Base-by-base conservation (phyloP, 768 basidiomycete species). In the Naganishia vaughanmartiniae region DNA sequence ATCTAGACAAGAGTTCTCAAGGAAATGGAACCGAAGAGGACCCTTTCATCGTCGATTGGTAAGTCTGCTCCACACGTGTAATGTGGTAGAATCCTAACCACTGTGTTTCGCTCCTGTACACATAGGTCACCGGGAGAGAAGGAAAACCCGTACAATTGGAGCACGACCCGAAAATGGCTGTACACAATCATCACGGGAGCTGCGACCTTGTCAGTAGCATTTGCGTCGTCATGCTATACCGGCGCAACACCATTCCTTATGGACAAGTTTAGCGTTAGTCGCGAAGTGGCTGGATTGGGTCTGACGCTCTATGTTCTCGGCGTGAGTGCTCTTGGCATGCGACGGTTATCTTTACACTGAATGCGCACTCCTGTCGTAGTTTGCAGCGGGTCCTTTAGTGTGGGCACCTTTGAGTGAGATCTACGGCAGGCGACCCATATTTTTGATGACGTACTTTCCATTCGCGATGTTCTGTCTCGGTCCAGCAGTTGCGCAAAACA, bases 301-400 rank as follows among this genome's bases (percentile, higher is more conserved):
- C 83, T 88, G 28, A 87, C 87, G 5, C 79, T 88, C 19, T 88
- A 87, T 75, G 87, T 89, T 45, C 78, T 89, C 28, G 87, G 87
- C 0, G 87, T 88, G 74, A 87, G 60, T 65, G 9, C 12, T 34
- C 31, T 10, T 33, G 11, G 9, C 21, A 4, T 34, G 15, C 5
- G 7, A 33, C 33, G 21, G 6, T 24, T 34, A 33, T 4, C 34
- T 6, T 21, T 1, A 42, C 4, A 6, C 57, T 19, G 33, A 6
- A 24, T 17, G n/a, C 34, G n/a, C 4, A 58, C 15, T 67, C 7
- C 33, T 67, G 15, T 12, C n/a, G 24, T n/a, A 69, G 67, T 69
- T 69, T 33, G 67, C 67, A 14, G 36, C 46, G 21, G 67, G 67
- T 17, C 36, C 67, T n/a, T 36, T 69, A 17, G 54, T 55, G 17